phyloP scores from a whole-genome alignment of 2,329 filamentous ascomycete species.

The Rhexocercosporidium sp. region DNA sequence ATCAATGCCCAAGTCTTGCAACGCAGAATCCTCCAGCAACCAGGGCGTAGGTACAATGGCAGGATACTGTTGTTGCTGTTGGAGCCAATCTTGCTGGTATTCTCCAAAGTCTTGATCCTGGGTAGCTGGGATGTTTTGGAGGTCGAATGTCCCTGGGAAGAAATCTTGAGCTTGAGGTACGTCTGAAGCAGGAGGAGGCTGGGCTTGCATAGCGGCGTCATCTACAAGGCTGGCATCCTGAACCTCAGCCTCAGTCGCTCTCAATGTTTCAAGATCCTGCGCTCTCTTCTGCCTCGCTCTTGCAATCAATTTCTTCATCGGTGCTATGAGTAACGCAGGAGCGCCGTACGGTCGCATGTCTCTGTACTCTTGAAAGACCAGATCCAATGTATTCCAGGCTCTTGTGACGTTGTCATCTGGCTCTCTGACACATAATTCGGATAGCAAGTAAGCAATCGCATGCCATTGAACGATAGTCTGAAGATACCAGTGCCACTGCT shows the following conservation, averaged over 20 bases:
- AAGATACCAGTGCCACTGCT: slow-evolving; percentile 22
- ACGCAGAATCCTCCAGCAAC: slow-evolving; percentile 18
- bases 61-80: slow-evolving; percentile 8
- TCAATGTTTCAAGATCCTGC: slow-evolving; percentile 10
- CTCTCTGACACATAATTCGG: slow-evolving; percentile 17
- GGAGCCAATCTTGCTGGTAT: slow-evolving; percentile 4
- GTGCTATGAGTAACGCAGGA: slow-evolving; percentile 14
- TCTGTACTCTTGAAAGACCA: slow-evolving; percentile 16
- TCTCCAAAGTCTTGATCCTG: not conserved
- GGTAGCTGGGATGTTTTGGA: not conserved
- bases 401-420: slow-evolving; percentile 19
- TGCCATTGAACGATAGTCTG: slow-evolving; percentile 23
- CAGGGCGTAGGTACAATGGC: slow-evolving; percentile 11
- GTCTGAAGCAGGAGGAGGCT: not conserved
- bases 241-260: not conserved
- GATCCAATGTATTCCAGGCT: slow-evolving; percentile 19
- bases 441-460: slow-evolving; percentile 17
- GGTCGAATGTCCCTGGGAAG: slow-evolving; percentile 1
- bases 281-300: slow-evolving; percentile 21
- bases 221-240: not conserved
- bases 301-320: slow-evolving; percentile 22
- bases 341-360: slow-evolving; percentile 13
- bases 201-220: too few species aligned
- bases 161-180: slow-evolving; percentile 4
- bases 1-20: slow-evolving; percentile 19